Evolutionary conservation across 2,329 filamentous ascomycete genomes (phyloP).

Genomic region (Monosporascus sp.): DNA sequence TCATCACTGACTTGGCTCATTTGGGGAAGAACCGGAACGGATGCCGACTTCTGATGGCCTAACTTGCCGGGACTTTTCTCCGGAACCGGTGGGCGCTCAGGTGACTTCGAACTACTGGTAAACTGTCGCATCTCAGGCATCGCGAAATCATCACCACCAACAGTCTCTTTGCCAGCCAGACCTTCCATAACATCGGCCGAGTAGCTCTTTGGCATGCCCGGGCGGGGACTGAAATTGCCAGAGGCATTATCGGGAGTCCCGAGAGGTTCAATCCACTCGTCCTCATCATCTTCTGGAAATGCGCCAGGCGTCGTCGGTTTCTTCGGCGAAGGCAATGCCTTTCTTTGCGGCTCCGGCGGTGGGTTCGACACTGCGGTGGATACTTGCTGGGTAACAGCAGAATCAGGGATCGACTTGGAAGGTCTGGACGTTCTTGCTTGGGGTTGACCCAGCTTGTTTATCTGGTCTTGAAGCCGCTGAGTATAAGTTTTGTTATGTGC

Average conservation of each 20-base stretch:
- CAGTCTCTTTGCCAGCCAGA: constrained; percentile 42
- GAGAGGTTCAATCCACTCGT: constrained; percentile 59
- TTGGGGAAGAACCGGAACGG: constrained; percentile 49
- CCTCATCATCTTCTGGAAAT: constrained; percentile 55
- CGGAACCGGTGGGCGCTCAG: constrained; percentile 25
- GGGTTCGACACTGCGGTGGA: constrained; percentile 21
- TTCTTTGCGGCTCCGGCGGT: constrained; percentile 29
- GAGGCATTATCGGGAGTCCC: constrained; percentile 28
- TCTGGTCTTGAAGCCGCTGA: constrained; percentile 86
- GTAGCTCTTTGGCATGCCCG: constrained; percentile 53
- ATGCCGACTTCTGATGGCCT: constrained; percentile 57
- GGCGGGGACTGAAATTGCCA: constrained; percentile 39
- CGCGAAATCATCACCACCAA: constrained; percentile 41
- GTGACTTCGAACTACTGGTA: constrained; percentile 28
- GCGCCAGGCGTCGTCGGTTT: constrained; percentile 47
- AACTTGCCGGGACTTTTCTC: constrained; percentile 28
- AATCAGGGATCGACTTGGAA: constrained; percentile 42
- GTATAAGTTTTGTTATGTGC: constrained; percentile 86
- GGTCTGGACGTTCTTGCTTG: constrained; percentile 42
- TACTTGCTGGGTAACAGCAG: constrained; percentile 28
- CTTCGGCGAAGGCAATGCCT: constrained; percentile 31
- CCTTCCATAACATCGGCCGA: constrained; percentile 58
- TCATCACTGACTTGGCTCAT: constrained; percentile 15
- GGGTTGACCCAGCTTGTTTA: constrained; percentile 64
- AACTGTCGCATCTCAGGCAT: constrained; percentile 35